Conservation (phyloP, 768 basidiomycete genomes). For the Ramaria rubella region DNA sequence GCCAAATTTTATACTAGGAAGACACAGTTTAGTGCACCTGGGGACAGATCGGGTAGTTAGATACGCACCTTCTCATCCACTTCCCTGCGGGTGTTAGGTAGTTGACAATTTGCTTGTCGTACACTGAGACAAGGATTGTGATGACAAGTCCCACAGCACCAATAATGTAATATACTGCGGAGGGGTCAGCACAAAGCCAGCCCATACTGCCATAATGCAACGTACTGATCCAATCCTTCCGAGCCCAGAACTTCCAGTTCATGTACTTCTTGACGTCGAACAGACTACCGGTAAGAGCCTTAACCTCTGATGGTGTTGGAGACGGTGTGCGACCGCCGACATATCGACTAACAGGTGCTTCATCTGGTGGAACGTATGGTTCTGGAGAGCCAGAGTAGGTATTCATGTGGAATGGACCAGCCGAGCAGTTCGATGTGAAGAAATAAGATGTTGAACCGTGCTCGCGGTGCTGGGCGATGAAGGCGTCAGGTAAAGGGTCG, state of each 20-base stretch:
- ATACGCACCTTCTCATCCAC: constrained; percentile 55
- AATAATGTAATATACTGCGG: constrained; percentile 28
- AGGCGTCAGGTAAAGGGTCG: background rate
- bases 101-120: constrained; percentile 64
- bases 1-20: constrained; percentile 44
- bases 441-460: background rate
- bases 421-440: background rate
- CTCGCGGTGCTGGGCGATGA: background rate
- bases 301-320: constrained; percentile 16
- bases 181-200: background rate
- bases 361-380: background rate
- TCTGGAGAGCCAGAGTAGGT: background rate
- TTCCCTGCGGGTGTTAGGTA: constrained; percentile 61
- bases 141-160: constrained; percentile 41
- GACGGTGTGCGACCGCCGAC: constrained; percentile 11
- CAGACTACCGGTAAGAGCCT: constrained; percentile 5
- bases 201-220: background rate
- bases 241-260: constrained; percentile 9
- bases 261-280: constrained; percentile 1
- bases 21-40: background rate
- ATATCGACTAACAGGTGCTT: background rate
- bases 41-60: background rate
- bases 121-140: constrained; percentile 49
- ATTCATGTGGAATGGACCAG: background rate
- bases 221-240: constrained; percentile 8